Percentiles rank a stretch among this genome's conserved stretches.
phyloP scores from a whole-genome alignment of 768 basidiomycete genomes.

The Termitomyces sp. region DNA sequence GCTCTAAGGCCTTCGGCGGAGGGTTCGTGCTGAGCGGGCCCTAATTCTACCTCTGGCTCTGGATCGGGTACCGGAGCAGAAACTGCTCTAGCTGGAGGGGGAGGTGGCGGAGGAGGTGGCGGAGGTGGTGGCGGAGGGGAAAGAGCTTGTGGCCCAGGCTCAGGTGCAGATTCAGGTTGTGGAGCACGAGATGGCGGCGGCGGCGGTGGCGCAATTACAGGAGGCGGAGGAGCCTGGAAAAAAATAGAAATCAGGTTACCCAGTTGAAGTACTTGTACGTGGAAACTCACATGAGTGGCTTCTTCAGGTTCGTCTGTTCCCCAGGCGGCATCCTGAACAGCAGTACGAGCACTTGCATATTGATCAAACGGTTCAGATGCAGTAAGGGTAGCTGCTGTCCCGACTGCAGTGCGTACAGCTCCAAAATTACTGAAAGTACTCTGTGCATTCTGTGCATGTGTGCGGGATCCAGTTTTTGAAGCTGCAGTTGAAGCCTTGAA shows the following conservation, averaged over 20 bases:
- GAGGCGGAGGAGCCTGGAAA: conserved; percentile 31
- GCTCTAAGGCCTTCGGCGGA: conserved; percentile 50
- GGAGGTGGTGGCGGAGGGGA: background rate
- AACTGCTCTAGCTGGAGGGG: background rate
- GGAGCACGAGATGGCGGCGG: conserved; percentile 19
- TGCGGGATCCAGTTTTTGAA: conserved; percentile 34
- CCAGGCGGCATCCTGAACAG: conserved; percentile 27
- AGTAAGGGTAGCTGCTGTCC: conserved; percentile 27
- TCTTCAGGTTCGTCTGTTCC: conserved; percentile 23
- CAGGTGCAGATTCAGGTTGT: conserved; percentile 34
- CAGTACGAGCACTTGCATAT: conserved; percentile 19
- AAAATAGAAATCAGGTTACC: conserved; percentile 9
- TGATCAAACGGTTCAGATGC: conserved; percentile 20
- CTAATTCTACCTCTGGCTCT: conserved; percentile 7
- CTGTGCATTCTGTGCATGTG: conserved; percentile 39
- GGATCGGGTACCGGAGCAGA: conserved; percentile 7
- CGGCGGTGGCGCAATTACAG: conserved; percentile 22
- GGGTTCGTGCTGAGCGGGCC: conserved; percentile 23
- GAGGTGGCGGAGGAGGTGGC: background rate
- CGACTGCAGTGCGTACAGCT: conserved; percentile 24
- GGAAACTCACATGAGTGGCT: conserved; percentile 24
- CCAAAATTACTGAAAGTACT: conserved; percentile 40
- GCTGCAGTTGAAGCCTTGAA: conserved; percentile 33
- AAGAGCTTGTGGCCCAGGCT: conserved; percentile 22
- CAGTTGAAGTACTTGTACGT: background rate